Evolutionary conservation across 2,329 filamentous ascomycete genomes (phyloP).

Genomic region (Tolypocladium amazonense): DNA sequence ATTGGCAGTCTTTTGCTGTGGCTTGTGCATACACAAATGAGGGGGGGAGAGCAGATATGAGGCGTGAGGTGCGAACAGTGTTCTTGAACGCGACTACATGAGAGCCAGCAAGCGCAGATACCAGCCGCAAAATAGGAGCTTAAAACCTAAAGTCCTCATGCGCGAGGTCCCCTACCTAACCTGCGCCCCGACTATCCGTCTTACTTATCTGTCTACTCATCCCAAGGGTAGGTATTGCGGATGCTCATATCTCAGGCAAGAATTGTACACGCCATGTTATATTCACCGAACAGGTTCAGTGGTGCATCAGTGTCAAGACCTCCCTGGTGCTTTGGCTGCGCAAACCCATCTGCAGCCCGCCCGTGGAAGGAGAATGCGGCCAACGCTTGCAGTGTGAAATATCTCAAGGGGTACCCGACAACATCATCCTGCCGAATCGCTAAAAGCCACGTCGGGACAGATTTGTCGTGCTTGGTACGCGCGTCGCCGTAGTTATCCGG

Average conservation of each 20-base stretch:
- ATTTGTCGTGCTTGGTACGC: neutral
- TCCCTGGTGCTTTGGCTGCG: neutral
- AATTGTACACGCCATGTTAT: slow-evolving; percentile 17
- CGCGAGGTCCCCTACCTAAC: neutral
- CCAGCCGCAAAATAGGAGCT: neutral
- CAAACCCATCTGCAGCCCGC: neutral
- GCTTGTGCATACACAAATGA: neutral
- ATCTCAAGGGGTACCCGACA: neutral
- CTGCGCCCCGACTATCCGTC: neutral
- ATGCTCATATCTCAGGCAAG: neutral
- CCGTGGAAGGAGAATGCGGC: too few species aligned
- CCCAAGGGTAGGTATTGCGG: neutral
- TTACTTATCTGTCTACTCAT: neutral
- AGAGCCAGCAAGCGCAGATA: neutral
- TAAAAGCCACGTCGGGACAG: neutral
- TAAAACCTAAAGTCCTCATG: neutral
- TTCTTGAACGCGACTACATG: neutral
- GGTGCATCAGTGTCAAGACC: slow-evolving; percentile 12
- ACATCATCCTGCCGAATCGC: neutral
- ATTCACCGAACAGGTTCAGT: slow-evolving; percentile 18
- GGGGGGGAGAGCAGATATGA: neutral
- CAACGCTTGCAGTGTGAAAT: neutral
- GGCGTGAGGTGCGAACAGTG: neutral
- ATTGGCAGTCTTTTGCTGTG: too few species aligned
- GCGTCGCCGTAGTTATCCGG: neutral